Evolutionary conservation across 345 rosid genomes (phyloP).

Genomic region (Ailanthus altissimus): DNA sequence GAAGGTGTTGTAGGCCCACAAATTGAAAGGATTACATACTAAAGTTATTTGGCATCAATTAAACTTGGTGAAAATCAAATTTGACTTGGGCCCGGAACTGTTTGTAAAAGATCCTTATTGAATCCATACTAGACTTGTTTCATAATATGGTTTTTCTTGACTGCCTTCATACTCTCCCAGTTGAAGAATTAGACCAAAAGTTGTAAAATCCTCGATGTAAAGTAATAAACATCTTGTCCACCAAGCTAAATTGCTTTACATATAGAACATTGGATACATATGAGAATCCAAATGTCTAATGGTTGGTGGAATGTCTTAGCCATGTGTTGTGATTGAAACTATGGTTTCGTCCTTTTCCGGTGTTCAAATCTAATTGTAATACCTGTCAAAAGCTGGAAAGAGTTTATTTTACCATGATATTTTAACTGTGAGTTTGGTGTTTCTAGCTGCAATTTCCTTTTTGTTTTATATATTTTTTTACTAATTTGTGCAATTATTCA

Average conservation of each 20-base stretch:
- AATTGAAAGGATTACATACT: not conserved
- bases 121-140: not conserved
- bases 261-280: not conserved
- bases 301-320: not conserved
- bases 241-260: not conserved
- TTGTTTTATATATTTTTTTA: slow-evolving; percentile 1
- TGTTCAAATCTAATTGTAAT: not conserved
- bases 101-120: not conserved
- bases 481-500: not conserved
- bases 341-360: not conserved
- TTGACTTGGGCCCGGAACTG: not conserved
- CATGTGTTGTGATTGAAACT: not conserved
- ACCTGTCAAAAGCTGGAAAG: not conserved
- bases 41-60: not conserved
- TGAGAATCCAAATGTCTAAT: not conserved
- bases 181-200: not conserved
- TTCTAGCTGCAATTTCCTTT: not conserved
- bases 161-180: not conserved
- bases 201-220: not conserved
- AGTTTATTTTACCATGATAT: not conserved
- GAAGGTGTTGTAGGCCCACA: not conserved
- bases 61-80: not conserved
- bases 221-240: not conserved
- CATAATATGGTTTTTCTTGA: not conserved
- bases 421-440: not conserved